Base-by-base conservation (phyloP, 108 stramenopile genomes). In the Nitzschia sp. region DNA sequence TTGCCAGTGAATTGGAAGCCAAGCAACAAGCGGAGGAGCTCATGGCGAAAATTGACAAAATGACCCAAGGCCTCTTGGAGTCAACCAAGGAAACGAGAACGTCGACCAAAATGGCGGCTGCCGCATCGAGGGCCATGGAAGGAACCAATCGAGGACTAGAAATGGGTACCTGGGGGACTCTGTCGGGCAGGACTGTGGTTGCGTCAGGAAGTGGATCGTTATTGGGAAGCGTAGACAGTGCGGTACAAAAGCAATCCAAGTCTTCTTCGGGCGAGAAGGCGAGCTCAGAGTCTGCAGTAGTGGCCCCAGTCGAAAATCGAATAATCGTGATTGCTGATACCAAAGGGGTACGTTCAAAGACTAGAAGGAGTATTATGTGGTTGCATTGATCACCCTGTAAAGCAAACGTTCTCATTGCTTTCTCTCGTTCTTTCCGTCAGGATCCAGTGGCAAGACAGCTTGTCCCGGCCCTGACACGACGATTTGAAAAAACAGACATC, bases 101-200 rank as follows among this genome's bases (percentile, higher is more conserved):
- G n/a, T 63, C 71, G 8, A 85, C 80, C 32, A 81, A 85, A 47
- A 34, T 72, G 48, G 86, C 82, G 21, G 82, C 85, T 2, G 77
- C 72, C 49, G 92, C 89, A 0, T 85, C 82, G 59, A 57, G 46
- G 36, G 36, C 74, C 29, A 73, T 70, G 73, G 86, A 71, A 33
- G 71, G 77, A 3, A 46, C 36, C 23, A 84, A 82, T 9, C 59
- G 63, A 46, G 91, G 91, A 24, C 32, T 90, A 0, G 84, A 89
- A 42, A 69, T 86, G 68, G 92, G 92, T 42, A 82, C 79, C 4
- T 93, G 92, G 92, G 92, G 92, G 1, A 66, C 62, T 28, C 34
- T 83, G 11, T 73, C 64, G 38, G 85, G 79, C 0, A 56, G 77
- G 23, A 79, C 78, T 21, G 87, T 89, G 15, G 57, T 57, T 11